phyloP scores from a whole-genome alignment of 441 rosid species.

The Brassica hybrid region DNA sequence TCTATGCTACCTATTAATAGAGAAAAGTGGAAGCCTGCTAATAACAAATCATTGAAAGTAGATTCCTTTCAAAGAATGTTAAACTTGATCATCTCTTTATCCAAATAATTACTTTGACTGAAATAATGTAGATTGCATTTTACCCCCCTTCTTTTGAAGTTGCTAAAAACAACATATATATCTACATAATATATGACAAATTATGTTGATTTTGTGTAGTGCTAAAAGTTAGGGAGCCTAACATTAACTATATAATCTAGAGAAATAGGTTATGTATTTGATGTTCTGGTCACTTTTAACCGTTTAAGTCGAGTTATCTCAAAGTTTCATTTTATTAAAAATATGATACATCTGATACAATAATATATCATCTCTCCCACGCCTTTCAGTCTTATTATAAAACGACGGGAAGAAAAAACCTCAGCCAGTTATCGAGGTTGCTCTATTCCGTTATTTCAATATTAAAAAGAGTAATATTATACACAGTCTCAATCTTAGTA shows the following conservation, averaged over 20 bases:
- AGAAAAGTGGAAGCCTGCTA: conserved; percentile 41
- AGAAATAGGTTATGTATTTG: conserved; percentile 27
- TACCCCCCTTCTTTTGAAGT: conserved; percentile 21
- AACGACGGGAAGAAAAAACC: background rate
- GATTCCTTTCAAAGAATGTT: conserved; percentile 37
- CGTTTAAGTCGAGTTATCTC: background rate
- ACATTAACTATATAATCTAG: conserved; percentile 32
- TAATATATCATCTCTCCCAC: conserved; percentile 14
- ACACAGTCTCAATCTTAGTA: conserved; percentile 27
- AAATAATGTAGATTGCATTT: conserved; percentile 26
- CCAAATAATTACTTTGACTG: conserved; percentile 36
- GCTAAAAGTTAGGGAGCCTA: conserved; percentile 36
- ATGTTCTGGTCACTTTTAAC: conserved; percentile 26
- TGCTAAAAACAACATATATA: conserved; percentile 21
- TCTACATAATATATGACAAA: background rate
- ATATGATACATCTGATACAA: background rate
- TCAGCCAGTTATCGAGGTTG: conserved; percentile 21
- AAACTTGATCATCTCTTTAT: conserved; percentile 31
- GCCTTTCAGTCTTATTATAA: conserved; percentile 5
- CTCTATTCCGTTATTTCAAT: conserved; percentile 13
- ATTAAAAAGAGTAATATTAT: background rate
- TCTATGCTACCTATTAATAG: conserved; percentile 1
- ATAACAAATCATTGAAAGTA: conserved; percentile 31
- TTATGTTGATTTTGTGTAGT: conserved; percentile 21
- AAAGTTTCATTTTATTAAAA: conserved; percentile 4